A percentile compares a stretch with the other conserved stretches of the same genome.
Evolutionary conservation across 352 stramenopile genomes (phyloP).

Genomic region (Globisporangium irregulare): DNA sequence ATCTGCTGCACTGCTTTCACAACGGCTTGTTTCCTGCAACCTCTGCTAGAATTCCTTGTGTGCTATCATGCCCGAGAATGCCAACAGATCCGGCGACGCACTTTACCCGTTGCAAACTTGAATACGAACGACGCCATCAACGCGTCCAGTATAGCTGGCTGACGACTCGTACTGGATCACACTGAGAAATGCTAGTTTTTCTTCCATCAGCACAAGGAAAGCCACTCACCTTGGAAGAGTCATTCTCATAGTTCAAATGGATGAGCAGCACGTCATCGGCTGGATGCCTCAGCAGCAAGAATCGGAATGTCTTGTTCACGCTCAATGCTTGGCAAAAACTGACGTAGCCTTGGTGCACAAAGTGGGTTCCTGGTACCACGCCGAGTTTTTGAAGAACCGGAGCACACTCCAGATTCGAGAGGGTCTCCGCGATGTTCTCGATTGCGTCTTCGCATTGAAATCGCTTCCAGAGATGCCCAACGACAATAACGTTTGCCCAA

Average conservation of each 20-base stretch:
- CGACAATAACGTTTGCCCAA: neutral
- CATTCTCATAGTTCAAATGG: too few relatives aligned
- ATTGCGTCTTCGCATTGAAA: neutral
- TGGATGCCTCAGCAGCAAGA: too few relatives aligned
- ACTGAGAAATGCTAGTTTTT: neutral
- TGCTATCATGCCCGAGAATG: too few relatives aligned
- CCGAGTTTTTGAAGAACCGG: neutral
- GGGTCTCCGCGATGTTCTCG: neutral
- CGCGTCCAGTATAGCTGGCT: neutral
- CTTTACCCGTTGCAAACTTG: neutral
- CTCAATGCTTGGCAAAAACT: neutral
- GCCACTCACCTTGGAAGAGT: too few relatives aligned
- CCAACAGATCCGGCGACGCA: neutral
- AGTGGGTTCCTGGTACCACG: neutral
- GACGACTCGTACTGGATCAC: neutral
- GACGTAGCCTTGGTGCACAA: neutral
- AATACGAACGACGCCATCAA: constrained; percentile 2
- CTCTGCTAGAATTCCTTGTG: too few relatives aligned
- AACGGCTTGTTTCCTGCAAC: too few relatives aligned
- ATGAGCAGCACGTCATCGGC: too few relatives aligned
- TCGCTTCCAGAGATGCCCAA: neutral
- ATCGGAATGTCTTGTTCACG: neutral
- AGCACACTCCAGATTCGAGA: neutral
- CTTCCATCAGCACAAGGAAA: neutral
- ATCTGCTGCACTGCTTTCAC: too few relatives aligned